Percentiles rank a stretch among this genome's conserved stretches.
Evolutionary conservation across 2,329 filamentous ascomycete genomes (phyloP).

Genomic region (Nigrospora oryzae): DNA sequence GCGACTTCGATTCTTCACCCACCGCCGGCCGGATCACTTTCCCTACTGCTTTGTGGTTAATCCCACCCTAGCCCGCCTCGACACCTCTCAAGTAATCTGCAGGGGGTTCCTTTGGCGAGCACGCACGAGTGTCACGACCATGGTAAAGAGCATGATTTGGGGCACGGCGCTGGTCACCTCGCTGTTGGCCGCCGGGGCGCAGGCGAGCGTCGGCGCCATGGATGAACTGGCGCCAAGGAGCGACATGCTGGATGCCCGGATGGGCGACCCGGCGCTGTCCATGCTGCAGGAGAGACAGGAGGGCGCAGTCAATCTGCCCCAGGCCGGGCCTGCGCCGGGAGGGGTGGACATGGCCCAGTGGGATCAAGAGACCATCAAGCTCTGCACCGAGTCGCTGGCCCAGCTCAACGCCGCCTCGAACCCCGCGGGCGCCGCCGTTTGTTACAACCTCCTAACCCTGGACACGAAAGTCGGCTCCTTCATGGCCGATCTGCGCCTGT

Average conservation of each 20-base stretch:
- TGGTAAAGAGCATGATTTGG: conserved; percentile 25
- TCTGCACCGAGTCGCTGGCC: conserved; percentile 50
- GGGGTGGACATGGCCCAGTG: conserved; percentile 46
- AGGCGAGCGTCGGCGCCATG: conserved; percentile 19
- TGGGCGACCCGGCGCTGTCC: conserved; percentile 1
- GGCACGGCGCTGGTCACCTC: conserved; percentile 22
- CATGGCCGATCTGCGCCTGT: conserved; percentile 69
- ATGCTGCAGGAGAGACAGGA: conserved; percentile 5
- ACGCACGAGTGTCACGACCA: not conserved
- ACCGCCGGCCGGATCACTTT: conserved; percentile 1
- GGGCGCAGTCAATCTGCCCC: conserved; percentile 3
- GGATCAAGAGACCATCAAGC: conserved; percentile 44
- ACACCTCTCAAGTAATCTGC: no score
- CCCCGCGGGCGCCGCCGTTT: conserved; percentile 68
- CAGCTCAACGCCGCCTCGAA: conserved; percentile 54
- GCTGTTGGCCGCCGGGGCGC: conserved; percentile 24
- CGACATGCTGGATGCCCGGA: not conserved
- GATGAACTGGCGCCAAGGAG: conserved; percentile 2
- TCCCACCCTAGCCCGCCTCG: not conserved
- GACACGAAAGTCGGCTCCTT: conserved; percentile 62
- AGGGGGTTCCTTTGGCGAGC: no score
- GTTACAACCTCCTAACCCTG: conserved; percentile 72
- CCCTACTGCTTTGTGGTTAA: not conserved
- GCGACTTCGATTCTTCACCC: conserved; percentile 1
- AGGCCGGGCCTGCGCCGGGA: not conserved